phyloP scores from a whole-genome alignment of 2,329 filamentous ascomycete genomes.

The Cladorrhinum sp. region DNA sequence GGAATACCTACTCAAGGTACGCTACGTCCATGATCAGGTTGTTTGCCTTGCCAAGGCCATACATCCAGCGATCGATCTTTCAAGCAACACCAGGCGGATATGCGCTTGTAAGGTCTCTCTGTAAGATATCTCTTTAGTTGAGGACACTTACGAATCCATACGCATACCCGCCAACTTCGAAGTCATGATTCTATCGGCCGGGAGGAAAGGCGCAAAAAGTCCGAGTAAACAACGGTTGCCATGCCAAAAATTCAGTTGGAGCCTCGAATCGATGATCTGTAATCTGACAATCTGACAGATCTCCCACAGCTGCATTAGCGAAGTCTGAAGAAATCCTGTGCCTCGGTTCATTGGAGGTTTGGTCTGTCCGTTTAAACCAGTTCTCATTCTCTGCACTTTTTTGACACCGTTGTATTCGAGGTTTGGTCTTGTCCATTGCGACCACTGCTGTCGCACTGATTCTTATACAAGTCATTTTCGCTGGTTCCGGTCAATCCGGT shows the following conservation, averaged over 20 bases:
- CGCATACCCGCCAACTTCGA: too few relatives aligned
- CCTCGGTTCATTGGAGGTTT: background rate
- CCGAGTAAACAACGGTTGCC: background rate
- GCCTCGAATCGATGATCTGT: background rate
- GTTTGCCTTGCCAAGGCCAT: too few relatives aligned
- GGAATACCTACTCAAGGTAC: too few relatives aligned
- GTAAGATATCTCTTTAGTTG: too few relatives aligned
- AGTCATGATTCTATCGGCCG: too few relatives aligned
- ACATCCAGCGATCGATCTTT: too few relatives aligned
- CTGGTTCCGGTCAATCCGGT: conserved; percentile 6
- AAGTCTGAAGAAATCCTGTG: background rate
- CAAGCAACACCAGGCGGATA: too few relatives aligned
- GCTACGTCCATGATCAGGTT: too few relatives aligned
- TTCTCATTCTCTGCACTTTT: background rate
- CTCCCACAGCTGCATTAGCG: background rate
- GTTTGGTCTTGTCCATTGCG: background rate
- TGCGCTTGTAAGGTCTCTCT: too few relatives aligned
- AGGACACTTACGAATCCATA: too few relatives aligned
- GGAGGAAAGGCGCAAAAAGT: too few relatives aligned
- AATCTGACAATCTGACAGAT: background rate
- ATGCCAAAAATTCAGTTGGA: background rate
- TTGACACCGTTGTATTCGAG: background rate
- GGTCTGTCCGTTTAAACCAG: background rate
- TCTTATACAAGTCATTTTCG: background rate
- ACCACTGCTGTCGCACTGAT: background rate